phyloP scores from a whole-genome alignment of 2,329 filamentous ascomycete species.

The Ascochyta lentis region DNA sequence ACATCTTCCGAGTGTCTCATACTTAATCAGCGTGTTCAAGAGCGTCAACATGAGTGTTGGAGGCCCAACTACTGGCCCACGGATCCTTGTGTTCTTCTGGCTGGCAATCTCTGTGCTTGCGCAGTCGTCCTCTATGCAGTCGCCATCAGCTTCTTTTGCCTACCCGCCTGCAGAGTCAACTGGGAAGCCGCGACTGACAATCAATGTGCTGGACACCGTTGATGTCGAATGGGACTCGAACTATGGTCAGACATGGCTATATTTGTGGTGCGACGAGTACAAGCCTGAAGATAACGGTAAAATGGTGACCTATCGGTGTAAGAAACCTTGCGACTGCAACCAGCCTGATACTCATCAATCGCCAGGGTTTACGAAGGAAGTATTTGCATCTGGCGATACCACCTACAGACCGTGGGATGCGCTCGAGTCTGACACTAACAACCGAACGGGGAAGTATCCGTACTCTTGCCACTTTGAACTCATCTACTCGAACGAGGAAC shows the following conservation, averaged over 20 bases:
- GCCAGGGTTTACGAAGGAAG: background rate
- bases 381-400: slow-evolving; percentile 2
- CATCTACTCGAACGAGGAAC: background rate
- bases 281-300: background rate
- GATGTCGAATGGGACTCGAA: slow-evolving; percentile 6
- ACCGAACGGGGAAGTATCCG: slow-evolving; percentile 2
- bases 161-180: slow-evolving; percentile 1
- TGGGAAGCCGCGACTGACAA: background rate
- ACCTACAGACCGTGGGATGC: slow-evolving; percentile 6
- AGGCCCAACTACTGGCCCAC: background rate
- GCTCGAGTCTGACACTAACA: slow-evolving; percentile 3
- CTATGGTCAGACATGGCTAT: slow-evolving; percentile 6
- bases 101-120: background rate
- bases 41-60: background rate
- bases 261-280: slow-evolving; percentile 7
- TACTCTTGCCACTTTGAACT: slow-evolving; percentile 12
- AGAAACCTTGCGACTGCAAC: background rate
- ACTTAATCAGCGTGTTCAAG: too few species aligned
- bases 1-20: too few species aligned
- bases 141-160: slow-evolving; percentile 7
- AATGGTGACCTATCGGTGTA: background rate
- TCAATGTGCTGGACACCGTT: slow-evolving; percentile 9
- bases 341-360: background rate
- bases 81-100: background rate
- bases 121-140: background rate